A percentile compares a stretch with the other conserved stretches of the same genome.
These are phyloP conservation scores for Volvariella volvacea DNA, from an alignment of 1,284 basidiomycete species.

Conservation along the genomic window DNA sequence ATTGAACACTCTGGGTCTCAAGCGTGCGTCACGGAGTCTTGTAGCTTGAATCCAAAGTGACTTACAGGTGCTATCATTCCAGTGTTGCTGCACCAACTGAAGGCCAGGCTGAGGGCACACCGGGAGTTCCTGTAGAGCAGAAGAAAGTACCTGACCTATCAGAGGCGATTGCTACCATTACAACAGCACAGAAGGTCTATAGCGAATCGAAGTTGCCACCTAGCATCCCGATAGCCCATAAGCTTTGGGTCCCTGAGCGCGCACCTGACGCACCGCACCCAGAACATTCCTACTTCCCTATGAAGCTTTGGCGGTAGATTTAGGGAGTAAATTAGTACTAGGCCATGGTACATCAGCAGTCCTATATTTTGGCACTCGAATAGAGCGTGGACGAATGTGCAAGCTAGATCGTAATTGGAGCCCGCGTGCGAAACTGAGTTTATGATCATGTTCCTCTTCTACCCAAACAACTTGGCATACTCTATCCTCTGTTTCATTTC, in stretches of 20 bases:
- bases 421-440: neutral
- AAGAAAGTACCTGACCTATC: conserved; percentile 51
- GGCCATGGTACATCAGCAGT: neutral
- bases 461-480: neutral
- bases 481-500: neutral
- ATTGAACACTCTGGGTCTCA: conserved; percentile 70
- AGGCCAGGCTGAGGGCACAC: conserved; percentile 26
- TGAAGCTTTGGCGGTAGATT: conserved; percentile 70
- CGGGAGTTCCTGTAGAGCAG: conserved; percentile 41
- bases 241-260: conserved; percentile 64
- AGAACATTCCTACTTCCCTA: conserved; percentile 77
- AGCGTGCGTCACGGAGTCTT: conserved; percentile 34
- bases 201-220: conserved; percentile 68
- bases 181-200: conserved; percentile 56
- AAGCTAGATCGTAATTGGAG: neutral
- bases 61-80: conserved; percentile 9
- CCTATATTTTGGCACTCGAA: too few relatives aligned
- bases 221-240: conserved; percentile 51
- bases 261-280: conserved; percentile 73
- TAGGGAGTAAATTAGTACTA: conserved; percentile 6
- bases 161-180: conserved; percentile 62
- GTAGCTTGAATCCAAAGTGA: conserved; percentile 1
- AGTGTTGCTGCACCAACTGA: conserved; percentile 57
- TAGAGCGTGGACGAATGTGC: too few relatives aligned
- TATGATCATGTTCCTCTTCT: neutral